Evolutionary conservation across 1,139 yeast species (phyloP).

Genomic region (Meyerozyma carpophila): DNA sequence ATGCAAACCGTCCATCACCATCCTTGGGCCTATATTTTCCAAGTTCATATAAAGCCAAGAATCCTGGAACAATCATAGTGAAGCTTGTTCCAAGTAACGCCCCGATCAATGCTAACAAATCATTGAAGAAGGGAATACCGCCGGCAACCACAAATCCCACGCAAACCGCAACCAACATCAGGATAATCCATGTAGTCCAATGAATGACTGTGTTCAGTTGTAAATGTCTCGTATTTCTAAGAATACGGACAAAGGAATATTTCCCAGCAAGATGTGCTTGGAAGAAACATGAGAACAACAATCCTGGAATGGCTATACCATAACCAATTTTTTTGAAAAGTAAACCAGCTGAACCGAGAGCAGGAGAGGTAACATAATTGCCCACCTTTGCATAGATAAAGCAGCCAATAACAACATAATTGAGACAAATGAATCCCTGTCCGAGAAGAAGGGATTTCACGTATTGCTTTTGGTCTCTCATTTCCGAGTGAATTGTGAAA

Average conservation of each 20-base stretch:
- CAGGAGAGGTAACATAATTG: not conserved
- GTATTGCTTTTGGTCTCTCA: not conserved
- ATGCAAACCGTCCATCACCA: not conserved
- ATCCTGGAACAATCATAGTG: slow-evolving; percentile 9
- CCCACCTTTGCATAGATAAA: not conserved
- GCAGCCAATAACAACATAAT: not conserved
- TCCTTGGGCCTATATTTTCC: not conserved
- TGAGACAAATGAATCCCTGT: not conserved
- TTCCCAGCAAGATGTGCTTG: slow-evolving; percentile 11
- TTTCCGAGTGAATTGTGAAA: slow-evolving; percentile 8
- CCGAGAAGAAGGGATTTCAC: not conserved
- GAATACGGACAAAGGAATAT: slow-evolving; percentile 10
- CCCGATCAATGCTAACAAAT: slow-evolving; percentile 6
- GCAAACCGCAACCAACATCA: slow-evolving; percentile 8
- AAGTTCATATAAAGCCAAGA: slow-evolving; percentile 7
- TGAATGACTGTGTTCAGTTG: slow-evolving; percentile 9
- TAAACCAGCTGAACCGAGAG: not conserved
- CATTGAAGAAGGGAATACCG: slow-evolving; percentile 10
- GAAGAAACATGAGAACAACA: slow-evolving; percentile 6
- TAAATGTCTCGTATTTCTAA: slow-evolving; percentile 7
- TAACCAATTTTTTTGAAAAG: not conserved
- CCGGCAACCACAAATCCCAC: slow-evolving; percentile 10
- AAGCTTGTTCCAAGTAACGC: slow-evolving; percentile 8
- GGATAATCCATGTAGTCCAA: slow-evolving; percentile 8
- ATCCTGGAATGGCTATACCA: not conserved